Evolutionary conservation across 768 basidiomycete genomes (phyloP).

Genomic region (Suillus subluteus): DNA sequence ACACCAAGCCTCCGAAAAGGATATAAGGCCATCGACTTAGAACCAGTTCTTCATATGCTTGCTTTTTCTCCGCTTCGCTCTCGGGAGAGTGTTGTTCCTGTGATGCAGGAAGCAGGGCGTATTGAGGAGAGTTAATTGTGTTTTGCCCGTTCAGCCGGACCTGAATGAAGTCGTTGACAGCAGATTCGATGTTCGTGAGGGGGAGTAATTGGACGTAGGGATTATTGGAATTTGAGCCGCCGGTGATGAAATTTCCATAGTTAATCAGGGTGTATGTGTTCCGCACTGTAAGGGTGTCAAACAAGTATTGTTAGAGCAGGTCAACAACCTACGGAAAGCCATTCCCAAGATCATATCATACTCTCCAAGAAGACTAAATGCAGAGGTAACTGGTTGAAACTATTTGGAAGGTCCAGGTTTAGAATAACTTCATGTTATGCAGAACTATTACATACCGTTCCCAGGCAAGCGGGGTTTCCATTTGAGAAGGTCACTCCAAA

Average conservation of each 20-base stretch:
- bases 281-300: constrained; percentile 53
- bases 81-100: constrained; percentile 68
- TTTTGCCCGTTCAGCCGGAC: constrained; percentile 63
- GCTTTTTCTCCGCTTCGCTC: constrained; percentile 66
- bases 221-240: constrained; percentile 46
- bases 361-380: constrained; percentile 75
- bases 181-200: constrained; percentile 52
- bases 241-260: constrained; percentile 69
- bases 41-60: constrained; percentile 61
- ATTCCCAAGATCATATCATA: constrained; percentile 87
- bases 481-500: constrained; percentile 44
- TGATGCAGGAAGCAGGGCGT: constrained; percentile 60
- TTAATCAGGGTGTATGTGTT: constrained; percentile 75
- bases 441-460: constrained; percentile 53
- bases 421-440: constrained; percentile 4
- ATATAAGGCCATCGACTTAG: constrained; percentile 79
- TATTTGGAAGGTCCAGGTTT: constrained; percentile 28
- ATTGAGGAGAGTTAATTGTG: constrained; percentile 54
- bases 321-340: constrained; percentile 62
- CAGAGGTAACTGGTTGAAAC: constrained; percentile 85
- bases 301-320: neutral
- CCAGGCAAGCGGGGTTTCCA: constrained; percentile 65
- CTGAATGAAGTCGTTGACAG: constrained; percentile 68
- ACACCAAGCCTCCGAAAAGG: constrained; percentile 58
- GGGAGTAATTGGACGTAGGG: constrained; percentile 77